These are phyloP conservation scores for Eimeria mitis DNA, from an alignment of 169 alveolate species.

Conservation along the genomic window DNA sequence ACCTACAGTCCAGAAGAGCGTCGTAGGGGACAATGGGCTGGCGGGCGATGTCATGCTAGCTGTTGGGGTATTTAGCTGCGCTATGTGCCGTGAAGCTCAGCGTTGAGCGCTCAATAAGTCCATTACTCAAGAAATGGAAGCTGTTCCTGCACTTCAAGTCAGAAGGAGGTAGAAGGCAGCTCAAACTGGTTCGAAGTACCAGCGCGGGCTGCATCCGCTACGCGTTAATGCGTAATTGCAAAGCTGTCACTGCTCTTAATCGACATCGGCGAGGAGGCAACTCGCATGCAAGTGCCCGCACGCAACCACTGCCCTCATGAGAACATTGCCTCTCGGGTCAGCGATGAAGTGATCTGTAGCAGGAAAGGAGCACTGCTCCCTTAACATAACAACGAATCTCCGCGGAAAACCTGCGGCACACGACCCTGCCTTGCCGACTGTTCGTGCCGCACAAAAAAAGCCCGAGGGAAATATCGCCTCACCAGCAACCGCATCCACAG, in stretches of 20 bases:
- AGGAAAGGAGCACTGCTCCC: slow-evolving; percentile 11
- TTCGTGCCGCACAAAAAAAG: background rate
- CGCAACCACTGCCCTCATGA: background rate
- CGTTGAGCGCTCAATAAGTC: background rate
- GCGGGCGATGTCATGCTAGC: background rate
- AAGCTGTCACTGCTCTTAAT: background rate
- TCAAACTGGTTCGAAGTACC: background rate
- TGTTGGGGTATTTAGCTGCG: background rate
- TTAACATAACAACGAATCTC: background rate
- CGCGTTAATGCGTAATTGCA: background rate
- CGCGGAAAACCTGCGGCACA: background rate
- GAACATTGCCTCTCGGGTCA: background rate
- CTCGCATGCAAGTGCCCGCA: background rate
- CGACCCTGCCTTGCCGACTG: background rate
- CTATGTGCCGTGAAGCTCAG: background rate
- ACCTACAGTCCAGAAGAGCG: no score
- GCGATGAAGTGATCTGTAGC: background rate
- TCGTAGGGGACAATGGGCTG: no score
- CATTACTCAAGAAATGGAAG: background rate
- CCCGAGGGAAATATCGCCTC: background rate
- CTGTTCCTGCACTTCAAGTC: background rate
- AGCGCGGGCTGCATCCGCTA: background rate
- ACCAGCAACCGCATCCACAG: background rate
- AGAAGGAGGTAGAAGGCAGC: background rate
- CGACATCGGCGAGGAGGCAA: background rate